Conservation (phyloP, 805 yeast species). For the Metschnikowia sp. region DNA sequence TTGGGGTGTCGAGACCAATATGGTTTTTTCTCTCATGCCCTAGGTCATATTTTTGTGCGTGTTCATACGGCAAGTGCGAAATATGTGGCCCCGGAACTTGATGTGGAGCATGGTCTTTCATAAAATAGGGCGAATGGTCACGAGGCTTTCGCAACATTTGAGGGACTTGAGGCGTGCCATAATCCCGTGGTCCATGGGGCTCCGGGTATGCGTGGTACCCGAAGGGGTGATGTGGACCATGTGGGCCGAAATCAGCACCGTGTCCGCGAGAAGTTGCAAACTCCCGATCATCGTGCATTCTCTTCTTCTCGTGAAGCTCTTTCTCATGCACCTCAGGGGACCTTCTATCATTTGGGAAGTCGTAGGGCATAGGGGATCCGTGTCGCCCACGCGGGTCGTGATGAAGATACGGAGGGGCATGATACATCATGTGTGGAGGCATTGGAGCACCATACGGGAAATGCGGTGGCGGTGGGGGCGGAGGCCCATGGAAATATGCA, state of each 20-base stretch:
- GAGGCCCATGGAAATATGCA: conserved; percentile 3
- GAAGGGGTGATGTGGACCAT: background rate
- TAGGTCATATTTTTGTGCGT: too few species aligned
- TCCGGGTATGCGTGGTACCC: background rate
- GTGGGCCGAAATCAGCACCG: background rate
- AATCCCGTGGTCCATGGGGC: conserved; percentile 1
- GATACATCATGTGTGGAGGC: conserved; percentile 4
- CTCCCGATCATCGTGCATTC: too few species aligned
- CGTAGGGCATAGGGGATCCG: background rate
- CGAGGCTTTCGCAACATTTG: background rate
- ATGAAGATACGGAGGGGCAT: conserved; percentile 1
- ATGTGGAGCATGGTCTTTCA: too few species aligned
- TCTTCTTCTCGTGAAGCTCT: too few species aligned
- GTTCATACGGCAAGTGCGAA: too few species aligned
- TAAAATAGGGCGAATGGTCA: background rate
- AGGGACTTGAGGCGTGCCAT: conserved; percentile 3
- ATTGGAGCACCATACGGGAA: conserved; percentile 3
- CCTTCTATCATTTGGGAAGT: too few species aligned
- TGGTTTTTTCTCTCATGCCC: too few species aligned
- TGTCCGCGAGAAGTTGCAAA: background rate
- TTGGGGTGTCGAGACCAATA: too few species aligned
- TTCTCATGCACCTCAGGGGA: too few species aligned
- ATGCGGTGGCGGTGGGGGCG: conserved; percentile 12
- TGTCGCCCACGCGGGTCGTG: conserved; percentile 1
- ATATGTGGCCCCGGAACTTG: too few species aligned